Evolutionary conservation across 176 grass and related monocot genomes (phyloP).

Genomic region (Carex parvula): DNA sequence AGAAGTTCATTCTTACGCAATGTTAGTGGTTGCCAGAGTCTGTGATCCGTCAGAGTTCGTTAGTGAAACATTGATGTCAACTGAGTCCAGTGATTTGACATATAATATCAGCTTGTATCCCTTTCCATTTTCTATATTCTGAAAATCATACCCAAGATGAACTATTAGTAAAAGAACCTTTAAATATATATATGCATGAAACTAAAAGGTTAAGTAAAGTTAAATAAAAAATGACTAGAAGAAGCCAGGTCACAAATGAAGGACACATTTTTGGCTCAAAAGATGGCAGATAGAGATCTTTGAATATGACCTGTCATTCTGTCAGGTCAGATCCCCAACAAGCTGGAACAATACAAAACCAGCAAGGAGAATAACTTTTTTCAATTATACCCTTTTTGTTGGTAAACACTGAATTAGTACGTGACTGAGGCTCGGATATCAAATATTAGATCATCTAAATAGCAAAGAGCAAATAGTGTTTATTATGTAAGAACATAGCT

Average conservation of each 20-base stretch:
- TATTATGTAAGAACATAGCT: background rate
- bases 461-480: background rate
- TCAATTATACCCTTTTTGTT: background rate
- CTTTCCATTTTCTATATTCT: conserved; percentile 86
- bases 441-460: background rate
- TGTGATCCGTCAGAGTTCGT: conserved; percentile 52
- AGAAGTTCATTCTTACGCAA: conserved; percentile 45
- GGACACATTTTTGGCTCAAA: conserved; percentile 10
- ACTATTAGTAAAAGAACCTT: background rate
- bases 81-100: conserved; percentile 37
- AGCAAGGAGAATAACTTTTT: background rate
- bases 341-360: background rate
- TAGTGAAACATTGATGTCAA: conserved; percentile 49
- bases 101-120: conserved; percentile 64
- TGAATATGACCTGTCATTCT: background rate
- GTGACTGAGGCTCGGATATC: background rate
- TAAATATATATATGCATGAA: conserved; percentile 18
- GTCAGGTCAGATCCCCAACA: background rate
- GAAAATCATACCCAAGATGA: conserved; percentile 28
- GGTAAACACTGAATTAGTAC: background rate
- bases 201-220: background rate
- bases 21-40: conserved; percentile 47
- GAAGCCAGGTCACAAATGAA: background rate
- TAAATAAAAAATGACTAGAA: background rate
- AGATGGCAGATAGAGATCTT: background rate